A percentile compares a stretch with the other conserved stretches of the same genome.
These are phyloP conservation scores for Botrytis fragariae DNA, from an alignment of 2,329 filamentous ascomycete genomes.

Conservation along the genomic window DNA sequence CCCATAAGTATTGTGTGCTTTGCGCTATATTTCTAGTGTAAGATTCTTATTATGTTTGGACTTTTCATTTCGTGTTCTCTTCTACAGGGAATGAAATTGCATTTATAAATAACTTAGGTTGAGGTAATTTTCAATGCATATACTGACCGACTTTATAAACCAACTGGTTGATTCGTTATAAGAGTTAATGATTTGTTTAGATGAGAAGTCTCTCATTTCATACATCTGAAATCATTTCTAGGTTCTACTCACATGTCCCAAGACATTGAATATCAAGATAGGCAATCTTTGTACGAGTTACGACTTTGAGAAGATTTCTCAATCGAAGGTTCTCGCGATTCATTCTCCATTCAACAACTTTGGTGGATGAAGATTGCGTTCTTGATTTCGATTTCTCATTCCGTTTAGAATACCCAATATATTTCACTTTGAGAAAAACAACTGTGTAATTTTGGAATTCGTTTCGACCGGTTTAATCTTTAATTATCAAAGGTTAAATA, in stretches of 20 bases:
- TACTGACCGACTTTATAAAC: conserved; percentile 10
- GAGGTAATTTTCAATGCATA: background rate
- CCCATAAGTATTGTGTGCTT: conserved; percentile 12
- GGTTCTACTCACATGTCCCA: background rate
- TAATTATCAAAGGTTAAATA: background rate
- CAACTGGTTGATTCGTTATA: background rate
- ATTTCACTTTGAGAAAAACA: background rate
- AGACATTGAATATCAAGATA: background rate
- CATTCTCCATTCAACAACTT: background rate
- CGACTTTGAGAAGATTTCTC: background rate
- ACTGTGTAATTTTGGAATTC: background rate
- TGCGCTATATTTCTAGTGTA: background rate
- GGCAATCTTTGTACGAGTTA: background rate
- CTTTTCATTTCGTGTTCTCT: background rate
- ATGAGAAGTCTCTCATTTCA: background rate
- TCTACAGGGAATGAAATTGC: background rate
- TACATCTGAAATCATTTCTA: background rate
- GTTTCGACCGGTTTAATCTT: background rate
- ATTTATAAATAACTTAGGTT: background rate
- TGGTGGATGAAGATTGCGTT: background rate
- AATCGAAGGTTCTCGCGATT: background rate
- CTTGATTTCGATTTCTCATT: background rate
- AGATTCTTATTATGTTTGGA: background rate
- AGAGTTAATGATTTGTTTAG: background rate
- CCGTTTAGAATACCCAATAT: background rate